These are phyloP conservation scores for Huntiella abstrusa DNA, from an alignment of 2,329 filamentous ascomycete species.

Conservation along the genomic window DNA sequence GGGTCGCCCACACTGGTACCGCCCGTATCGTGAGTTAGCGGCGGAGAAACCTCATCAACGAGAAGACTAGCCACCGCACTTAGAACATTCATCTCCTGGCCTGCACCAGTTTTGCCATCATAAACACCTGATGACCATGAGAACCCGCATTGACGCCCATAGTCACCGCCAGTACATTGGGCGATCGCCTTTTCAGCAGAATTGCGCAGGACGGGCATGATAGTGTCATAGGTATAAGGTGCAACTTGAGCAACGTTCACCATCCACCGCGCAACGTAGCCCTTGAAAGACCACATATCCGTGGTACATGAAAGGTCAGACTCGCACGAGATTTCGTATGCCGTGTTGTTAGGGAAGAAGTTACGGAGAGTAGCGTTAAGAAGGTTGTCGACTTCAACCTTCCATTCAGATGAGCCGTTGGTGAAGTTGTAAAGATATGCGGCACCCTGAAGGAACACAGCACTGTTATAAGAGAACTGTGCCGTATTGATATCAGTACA, in stretches of 20 bases:
- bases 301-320: conserved; percentile 33
- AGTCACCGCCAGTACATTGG: conserved; percentile 33
- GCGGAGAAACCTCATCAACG: conserved; percentile 22
- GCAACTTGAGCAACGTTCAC: conserved; percentile 33
- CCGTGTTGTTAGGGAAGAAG: conserved; percentile 34
- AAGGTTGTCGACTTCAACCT: conserved; percentile 30
- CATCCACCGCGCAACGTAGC: conserved; percentile 38
- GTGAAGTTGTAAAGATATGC: conserved; percentile 38
- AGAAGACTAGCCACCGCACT: conserved; percentile 35
- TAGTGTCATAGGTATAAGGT: conserved; percentile 30
- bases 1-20: conserved; percentile 31
- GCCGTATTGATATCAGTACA: conserved; percentile 33
- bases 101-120: conserved; percentile 36
- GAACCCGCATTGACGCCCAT: conserved; percentile 32
- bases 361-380: conserved; percentile 24
- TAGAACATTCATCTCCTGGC: conserved; percentile 41
- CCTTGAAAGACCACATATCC: conserved; percentile 47
- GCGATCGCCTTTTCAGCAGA: conserved; percentile 34
- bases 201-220: conserved; percentile 31
- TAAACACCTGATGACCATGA: conserved; percentile 32
- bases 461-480: conserved; percentile 38
- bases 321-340: conserved; percentile 47
- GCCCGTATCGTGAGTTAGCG: conserved; percentile 28
- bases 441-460: conserved; percentile 32
- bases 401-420: conserved; percentile 27